Percentiles rank a stretch among this genome's conserved stretches.
These are phyloP conservation scores for Colletotrichum lindemuthianum DNA, from an alignment of 2,329 filamentous ascomycete genomes.

Conservation along the genomic window DNA sequence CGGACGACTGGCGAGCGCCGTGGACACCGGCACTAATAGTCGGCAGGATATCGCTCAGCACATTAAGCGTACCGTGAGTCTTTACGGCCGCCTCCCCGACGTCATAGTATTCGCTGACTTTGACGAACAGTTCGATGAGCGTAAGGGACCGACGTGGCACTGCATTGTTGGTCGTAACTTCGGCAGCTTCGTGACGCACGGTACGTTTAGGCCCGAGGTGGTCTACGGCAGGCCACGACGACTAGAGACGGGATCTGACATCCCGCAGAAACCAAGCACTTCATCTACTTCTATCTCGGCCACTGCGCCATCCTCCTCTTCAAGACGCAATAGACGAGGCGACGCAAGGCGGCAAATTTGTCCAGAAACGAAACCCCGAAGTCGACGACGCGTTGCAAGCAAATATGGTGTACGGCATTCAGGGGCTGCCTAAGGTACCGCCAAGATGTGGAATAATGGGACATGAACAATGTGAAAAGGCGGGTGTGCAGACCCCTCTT, in stretches of 20 bases:
- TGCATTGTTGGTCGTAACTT: conserved; percentile 99
- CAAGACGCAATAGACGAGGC: conserved; percentile 84
- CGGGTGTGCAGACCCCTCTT: conserved; percentile 8
- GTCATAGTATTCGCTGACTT: conserved; percentile 12
- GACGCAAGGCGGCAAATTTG: conserved; percentile 9
- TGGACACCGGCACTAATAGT: conserved; percentile 19
- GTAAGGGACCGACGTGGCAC: conserved; percentile 98
- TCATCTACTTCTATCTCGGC: conserved; percentile 99
- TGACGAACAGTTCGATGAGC: conserved; percentile 84
- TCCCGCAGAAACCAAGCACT: conserved; percentile 91
- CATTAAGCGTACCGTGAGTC: conserved; percentile 88
- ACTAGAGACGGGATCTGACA: no score
- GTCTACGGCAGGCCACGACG: no score
- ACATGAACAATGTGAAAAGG: conserved; percentile 30
- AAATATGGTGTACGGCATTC: conserved; percentile 22
- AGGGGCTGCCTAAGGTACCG: background rate
- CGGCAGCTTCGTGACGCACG: conserved; percentile 98
- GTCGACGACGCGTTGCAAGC: conserved; percentile 6
- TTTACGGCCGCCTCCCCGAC: conserved; percentile 10
- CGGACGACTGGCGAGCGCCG: background rate
- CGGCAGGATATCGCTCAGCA: conserved; percentile 89
- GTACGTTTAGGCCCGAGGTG: conserved; percentile 62
- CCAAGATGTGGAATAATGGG: conserved; percentile 28
- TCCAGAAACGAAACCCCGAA: conserved; percentile 16
- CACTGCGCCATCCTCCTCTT: conserved; percentile 98